Evolutionary conservation across 352 stramenopile genomes (phyloP).

Genomic region (Globisporangium viniferum): DNA sequence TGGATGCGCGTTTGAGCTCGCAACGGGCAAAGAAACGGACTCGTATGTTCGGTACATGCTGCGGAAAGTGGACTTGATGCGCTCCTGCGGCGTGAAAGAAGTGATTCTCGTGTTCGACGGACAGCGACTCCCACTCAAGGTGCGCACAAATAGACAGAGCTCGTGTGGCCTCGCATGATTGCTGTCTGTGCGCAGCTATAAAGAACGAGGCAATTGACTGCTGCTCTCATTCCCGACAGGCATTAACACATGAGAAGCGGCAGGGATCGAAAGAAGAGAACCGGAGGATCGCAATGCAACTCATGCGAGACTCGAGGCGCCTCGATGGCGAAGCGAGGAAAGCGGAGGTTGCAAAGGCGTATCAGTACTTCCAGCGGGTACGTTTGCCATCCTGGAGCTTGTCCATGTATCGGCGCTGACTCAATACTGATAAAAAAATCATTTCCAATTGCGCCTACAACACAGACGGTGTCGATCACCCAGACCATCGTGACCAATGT

Average conservation of each 20-base stretch:
- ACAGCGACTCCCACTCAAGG: slow-evolving; percentile 69
- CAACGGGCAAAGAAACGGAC: slow-evolving; percentile 55
- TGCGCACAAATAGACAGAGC: slow-evolving; percentile 9
- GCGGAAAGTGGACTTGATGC: slow-evolving; percentile 66
- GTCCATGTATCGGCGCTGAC: not conserved
- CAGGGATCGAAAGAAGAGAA: slow-evolving; percentile 58
- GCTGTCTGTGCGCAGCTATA: not conserved
- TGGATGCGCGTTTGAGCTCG: slow-evolving; percentile 72
- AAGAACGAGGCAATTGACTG: too few species aligned
- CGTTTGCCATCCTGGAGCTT: not conserved
- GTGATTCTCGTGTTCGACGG: slow-evolving; percentile 77
- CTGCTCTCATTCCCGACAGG: slow-evolving; percentile 22
- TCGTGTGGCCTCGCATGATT: not conserved
- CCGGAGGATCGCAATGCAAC: slow-evolving; percentile 42
- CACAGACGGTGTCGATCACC: slow-evolving; percentile 63
- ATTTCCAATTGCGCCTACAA: not conserved
- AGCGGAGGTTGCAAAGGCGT: slow-evolving; percentile 55
- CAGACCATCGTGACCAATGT: slow-evolving; percentile 55
- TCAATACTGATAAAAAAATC: not conserved
- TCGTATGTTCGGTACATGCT: slow-evolving; percentile 75
- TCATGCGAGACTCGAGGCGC: slow-evolving; percentile 43
- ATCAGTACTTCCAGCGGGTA: slow-evolving; percentile 56
- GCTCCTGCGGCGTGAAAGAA: slow-evolving; percentile 44
- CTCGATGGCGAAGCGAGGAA: slow-evolving; percentile 46
- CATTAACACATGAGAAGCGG: slow-evolving; percentile 62